Conservation (phyloP, 345 rosid genomes). For the Boechera divaricarpa region DNA sequence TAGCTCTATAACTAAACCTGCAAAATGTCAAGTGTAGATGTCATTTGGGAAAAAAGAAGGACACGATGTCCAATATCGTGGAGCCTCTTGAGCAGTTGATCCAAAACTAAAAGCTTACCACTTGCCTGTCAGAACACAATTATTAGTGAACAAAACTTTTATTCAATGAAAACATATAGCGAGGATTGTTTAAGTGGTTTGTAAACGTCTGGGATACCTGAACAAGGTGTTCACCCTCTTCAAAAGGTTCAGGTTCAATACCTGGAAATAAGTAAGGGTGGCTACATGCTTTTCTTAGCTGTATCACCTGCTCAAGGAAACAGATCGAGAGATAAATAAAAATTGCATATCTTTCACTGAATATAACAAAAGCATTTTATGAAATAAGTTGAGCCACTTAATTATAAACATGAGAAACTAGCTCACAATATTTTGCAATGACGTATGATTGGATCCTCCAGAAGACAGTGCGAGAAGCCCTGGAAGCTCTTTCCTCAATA, state of each 20-base stretch:
- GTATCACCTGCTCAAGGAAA: conserved; percentile 65
- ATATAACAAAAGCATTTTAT: conserved; percentile 23
- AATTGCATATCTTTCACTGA: conserved; percentile 10
- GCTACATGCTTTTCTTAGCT: conserved; percentile 89
- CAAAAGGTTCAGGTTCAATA: conserved; percentile 90
- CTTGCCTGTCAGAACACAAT: conserved; percentile 61
- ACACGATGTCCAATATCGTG: conserved; percentile 74
- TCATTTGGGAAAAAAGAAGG: conserved; percentile 94
- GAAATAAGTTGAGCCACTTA: conserved; percentile 14
- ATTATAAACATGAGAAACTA: conserved; percentile 29
- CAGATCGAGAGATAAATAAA: neutral
- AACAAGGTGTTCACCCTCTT: conserved; percentile 93
- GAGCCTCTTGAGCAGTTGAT: conserved; percentile 68
- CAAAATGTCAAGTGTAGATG: conserved; percentile 85
- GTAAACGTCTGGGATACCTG: conserved; percentile 57
- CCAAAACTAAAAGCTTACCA: conserved; percentile 82
- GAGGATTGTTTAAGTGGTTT: conserved; percentile 10
- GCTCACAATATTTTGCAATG: conserved; percentile 84
- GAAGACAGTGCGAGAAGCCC: conserved; percentile 76
- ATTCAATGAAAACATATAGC: neutral
- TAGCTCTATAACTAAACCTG: conserved; percentile 53
- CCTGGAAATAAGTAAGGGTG: conserved; percentile 96
- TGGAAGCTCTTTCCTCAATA: conserved; percentile 89
- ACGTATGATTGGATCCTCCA: conserved; percentile 63
- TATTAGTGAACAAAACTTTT: neutral